Base-by-base conservation (phyloP, 1,139 yeast species). In the Petasospora rhodanensis region DNA sequence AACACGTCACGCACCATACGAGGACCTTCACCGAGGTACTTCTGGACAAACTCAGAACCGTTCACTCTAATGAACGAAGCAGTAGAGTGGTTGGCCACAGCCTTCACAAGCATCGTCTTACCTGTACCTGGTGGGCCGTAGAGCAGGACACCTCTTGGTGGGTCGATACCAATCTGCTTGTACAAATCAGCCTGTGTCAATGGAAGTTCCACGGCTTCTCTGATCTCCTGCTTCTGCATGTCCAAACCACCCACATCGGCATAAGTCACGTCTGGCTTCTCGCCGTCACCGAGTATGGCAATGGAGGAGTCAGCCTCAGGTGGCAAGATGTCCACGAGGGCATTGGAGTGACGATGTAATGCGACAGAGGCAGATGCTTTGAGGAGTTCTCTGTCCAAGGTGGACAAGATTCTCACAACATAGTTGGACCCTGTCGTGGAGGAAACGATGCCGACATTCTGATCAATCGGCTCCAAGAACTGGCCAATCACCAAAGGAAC, bases 51-150 rank as follows among this genome's bases (percentile, higher is more conserved):
- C 60, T 93, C 99, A 1, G 97, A 89, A 35, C 98, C 98, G 49
- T 87, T 93, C 21, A 93, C 95, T 59, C 98, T 82, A 49, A 93
- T 89, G 54, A 93, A 93, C 6, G 96, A 73, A 2, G 98, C 98
- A 2, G 95, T 85, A 4, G 97, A 81, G 38, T 91, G 79, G 61
- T 93, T 91, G 13, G 99, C 99, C 31, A 93, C 99, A 0, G 99
- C 98, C 62, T 93, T 93, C 35, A 89, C 99, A 59, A 93, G 73
- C 96, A 93, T 87, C 24, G 99, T 93, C 62, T 93, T 93, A 52
- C 99, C 99, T 4, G 98, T 93, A 59, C 99, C 99, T 30, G 99
- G 99, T 13, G 98, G 97, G 15, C 99, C 99, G 61, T 91, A 93
- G 42, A 93, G 69, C 49, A 93, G 66, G 22, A 93, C 98, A 54